Conservation (phyloP, 108 stramenopile species). For the Nitzschia sp. region DNA sequence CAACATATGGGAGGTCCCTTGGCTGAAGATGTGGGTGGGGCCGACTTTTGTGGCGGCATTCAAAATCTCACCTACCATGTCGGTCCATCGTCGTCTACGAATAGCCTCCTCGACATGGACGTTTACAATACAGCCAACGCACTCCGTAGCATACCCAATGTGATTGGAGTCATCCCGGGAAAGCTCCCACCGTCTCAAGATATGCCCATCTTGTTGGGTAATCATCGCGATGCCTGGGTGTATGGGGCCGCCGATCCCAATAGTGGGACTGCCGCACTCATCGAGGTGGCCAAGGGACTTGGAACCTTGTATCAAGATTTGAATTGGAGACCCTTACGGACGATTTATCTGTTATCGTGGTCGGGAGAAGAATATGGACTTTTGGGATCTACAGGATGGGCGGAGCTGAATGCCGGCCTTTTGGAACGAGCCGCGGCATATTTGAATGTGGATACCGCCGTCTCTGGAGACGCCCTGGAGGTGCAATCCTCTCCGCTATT, state of each 20-base stretch:
- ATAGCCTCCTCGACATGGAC: conserved; percentile 8
- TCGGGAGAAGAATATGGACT: conserved; percentile 73
- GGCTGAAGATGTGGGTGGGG: conserved; percentile 18
- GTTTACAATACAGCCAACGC: conserved; percentile 37
- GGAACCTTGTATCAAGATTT: conserved; percentile 29
- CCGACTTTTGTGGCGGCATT: conserved; percentile 45
- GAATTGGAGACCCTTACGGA: conserved; percentile 55
- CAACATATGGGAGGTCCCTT: conserved; percentile 42
- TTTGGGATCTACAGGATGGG: conserved; percentile 74
- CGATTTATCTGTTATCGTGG: conserved; percentile 65
- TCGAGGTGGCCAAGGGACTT: conserved; percentile 63
- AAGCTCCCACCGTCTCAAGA: conserved; percentile 29
- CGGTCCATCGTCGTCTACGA: conserved; percentile 39
- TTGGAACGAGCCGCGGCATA: conserved; percentile 46
- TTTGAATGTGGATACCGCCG: conserved; percentile 66
- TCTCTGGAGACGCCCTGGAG: conserved; percentile 43
- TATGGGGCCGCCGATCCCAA: conserved; percentile 77
- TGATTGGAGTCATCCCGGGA: conserved; percentile 56
- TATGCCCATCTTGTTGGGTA: conserved; percentile 58
- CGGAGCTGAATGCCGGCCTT: conserved; percentile 42
- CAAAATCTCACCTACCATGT: conserved; percentile 44
- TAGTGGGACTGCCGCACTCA: conserved; percentile 52
- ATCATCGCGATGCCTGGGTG: conserved; percentile 80
- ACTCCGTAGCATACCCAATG: conserved; percentile 54
- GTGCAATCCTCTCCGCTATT: conserved; percentile 53